phyloP scores from a whole-genome alignment of 2,329 filamentous ascomycete species.

The Fusarium sp. region DNA sequence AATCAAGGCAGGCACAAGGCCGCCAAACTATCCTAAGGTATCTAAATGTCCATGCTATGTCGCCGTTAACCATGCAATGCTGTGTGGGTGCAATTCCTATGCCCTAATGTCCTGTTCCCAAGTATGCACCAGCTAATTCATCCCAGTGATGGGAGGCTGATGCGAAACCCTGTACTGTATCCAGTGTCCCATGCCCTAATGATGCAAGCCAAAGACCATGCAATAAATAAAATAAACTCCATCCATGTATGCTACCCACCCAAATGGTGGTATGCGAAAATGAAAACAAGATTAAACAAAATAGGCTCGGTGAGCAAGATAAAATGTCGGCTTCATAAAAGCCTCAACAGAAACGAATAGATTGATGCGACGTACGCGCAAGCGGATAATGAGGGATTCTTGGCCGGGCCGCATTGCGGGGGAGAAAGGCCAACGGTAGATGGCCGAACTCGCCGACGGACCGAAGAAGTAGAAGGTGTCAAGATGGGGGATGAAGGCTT shows the following conservation, averaged over 20 bases:
- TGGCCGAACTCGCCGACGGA: constrained; percentile 32
- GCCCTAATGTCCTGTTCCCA: constrained; percentile 28
- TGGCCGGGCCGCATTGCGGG: constrained; percentile 27
- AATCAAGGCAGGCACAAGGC: constrained; percentile 36
- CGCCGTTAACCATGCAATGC: constrained; percentile 28
- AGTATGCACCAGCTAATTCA: constrained; percentile 33
- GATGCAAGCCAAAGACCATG: constrained; percentile 17
- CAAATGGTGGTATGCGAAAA: constrained; percentile 19
- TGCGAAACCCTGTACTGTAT: constrained; percentile 32
- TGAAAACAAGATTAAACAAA: constrained; percentile 24
- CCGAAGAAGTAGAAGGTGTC: constrained; percentile 18
- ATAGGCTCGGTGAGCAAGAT: constrained; percentile 14
- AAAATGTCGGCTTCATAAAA: constrained; percentile 26
- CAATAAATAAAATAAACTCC: constrained; percentile 31
- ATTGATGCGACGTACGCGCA: constrained; percentile 1
- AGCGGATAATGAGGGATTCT: constrained; percentile 14
- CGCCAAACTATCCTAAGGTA: constrained; percentile 43
- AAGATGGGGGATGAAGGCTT: constrained; percentile 16
- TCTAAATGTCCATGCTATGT: constrained; percentile 31
- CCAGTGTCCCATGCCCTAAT: constrained; percentile 25
- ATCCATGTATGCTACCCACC: constrained; percentile 28
- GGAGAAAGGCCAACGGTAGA: constrained; percentile 10
- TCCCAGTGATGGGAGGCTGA: constrained; percentile 40
- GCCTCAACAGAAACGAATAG: constrained; percentile 20
- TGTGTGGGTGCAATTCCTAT: constrained; percentile 24